Conservation (phyloP, 352 stramenopile genomes). For the Globisporangium uncinulatum region DNA sequence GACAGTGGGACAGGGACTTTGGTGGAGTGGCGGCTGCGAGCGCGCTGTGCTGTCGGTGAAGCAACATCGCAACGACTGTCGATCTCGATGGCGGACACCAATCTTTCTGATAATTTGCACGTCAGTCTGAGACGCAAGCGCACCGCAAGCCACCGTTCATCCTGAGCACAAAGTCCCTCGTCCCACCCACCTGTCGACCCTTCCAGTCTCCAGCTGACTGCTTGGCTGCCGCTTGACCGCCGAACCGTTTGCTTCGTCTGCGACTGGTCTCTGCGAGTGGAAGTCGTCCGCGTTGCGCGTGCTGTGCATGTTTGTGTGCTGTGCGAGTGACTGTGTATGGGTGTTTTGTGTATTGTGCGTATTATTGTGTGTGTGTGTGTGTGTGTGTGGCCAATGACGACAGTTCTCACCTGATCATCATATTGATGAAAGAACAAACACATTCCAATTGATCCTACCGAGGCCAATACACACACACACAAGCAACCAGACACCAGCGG, state of each 20-base stretch:
- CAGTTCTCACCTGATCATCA: conserved; percentile 62
- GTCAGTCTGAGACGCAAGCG: conserved; percentile 77
- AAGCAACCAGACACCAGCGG: background rate
- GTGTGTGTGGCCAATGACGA: conserved; percentile 58
- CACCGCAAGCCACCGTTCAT: background rate
- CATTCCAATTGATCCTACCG: conserved; percentile 90
- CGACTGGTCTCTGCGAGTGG: background rate
- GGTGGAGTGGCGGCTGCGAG: background rate
- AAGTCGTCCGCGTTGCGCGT: background rate
- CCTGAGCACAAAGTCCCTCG: background rate
- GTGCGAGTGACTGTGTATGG: conserved; percentile 19
- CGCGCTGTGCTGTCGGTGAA: conserved; percentile 36
- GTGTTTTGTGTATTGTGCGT: conserved; percentile 10
- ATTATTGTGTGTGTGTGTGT: conserved; percentile 1
- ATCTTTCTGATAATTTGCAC: conserved; percentile 79
- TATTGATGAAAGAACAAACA: conserved; percentile 66
- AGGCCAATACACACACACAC: conserved; percentile 35
- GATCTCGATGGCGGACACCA: conserved; percentile 53
- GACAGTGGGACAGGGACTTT: background rate
- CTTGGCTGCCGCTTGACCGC: background rate
- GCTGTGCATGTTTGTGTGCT: conserved; percentile 6
- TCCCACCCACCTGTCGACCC: no score
- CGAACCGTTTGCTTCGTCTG: background rate
- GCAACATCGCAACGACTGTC: conserved; percentile 42
- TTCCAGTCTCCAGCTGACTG: background rate